A percentile compares a stretch with the other conserved stretches of the same genome.
Evolutionary conservation across 2,329 filamentous ascomycete species (phyloP).

Genomic region (Aspergillus ibericus): DNA sequence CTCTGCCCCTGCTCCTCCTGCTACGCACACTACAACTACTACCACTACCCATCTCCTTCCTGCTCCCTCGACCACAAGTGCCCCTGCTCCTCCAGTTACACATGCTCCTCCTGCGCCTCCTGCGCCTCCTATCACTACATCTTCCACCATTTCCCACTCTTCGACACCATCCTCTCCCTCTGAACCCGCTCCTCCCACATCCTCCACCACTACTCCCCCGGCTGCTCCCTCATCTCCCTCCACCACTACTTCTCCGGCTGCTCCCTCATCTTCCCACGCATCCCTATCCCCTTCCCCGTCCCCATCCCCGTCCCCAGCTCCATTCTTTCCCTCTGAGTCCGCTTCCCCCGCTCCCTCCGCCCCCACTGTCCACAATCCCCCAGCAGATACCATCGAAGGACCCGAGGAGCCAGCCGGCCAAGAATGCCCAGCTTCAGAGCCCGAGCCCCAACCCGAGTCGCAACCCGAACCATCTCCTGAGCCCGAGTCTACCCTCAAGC

Average conservation of each 20-base stretch:
- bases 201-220: background rate
- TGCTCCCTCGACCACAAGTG: conserved; percentile 2
- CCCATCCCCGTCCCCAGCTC: background rate
- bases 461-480: background rate
- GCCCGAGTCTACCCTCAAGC: background rate
- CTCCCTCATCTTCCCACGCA: too few species aligned
- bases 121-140: background rate
- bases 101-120: background rate
- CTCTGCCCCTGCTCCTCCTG: conserved; percentile 1
- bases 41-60: background rate
- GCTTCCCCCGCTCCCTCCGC: background rate
- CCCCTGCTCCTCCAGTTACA: background rate
- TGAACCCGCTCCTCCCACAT: background rate
- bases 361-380: background rate
- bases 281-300: background rate
- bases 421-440: background rate
- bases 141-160: background rate
- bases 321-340: background rate
- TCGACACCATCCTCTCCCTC: background rate
- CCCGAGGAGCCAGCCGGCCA: background rate
- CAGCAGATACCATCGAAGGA: background rate
- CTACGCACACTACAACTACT: background rate
- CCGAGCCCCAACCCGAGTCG: background rate
- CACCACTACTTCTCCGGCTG: conserved; percentile 6
- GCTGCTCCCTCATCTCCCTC: background rate